Base-by-base conservation (phyloP, 2,329 filamentous ascomycete species). In the Anthostomella pinea region DNA sequence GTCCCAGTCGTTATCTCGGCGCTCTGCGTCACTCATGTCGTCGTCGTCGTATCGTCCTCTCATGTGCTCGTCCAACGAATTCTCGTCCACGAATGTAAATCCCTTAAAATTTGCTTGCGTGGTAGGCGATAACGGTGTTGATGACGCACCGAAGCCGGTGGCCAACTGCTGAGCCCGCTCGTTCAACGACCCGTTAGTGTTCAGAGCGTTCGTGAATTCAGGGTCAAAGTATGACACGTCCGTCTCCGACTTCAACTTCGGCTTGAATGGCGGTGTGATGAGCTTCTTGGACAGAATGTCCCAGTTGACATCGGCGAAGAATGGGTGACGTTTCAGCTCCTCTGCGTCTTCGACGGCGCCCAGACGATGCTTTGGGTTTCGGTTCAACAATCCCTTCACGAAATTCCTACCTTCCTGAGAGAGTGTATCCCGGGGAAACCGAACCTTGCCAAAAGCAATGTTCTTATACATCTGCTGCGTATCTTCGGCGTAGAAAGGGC, bases 391-490 rank as follows among this genome's bases (percentile, higher is more conserved):
- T 14, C 93, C 93, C 72, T 98, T 98, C 58, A 98, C 93, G 56
- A 98, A 98, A 65, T 95, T 97, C 41, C 93, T 81, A 41, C 93
- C 93, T 64, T 98, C 93, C 25, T 89, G 85, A 43, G 89, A 96
- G 20, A 98, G 71, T 1, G 93, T 95, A 63, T 98, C 93, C 49
- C 90, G 80, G 6, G 93, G 93, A 63, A 98, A 98, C 43, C 93
- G 79, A 39, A 98, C 93, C 62, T 98, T 98, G 60, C 93, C 93
- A 58, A 98, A 98, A 0, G 93, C 93, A 60, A 98, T 98, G 69
- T 98, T 98, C 73, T 98, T 98, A 73, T 98, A 98, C 93, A 98
- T 98, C 64, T 98, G 93, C 65, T 98, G 93, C 0, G 93, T 98
- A 59, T 98, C 93, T 58, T 98, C 93, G 38, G 93, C 93, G 54